Percentiles rank a stretch among this genome's conserved stretches.
phyloP scores from a whole-genome alignment of 768 basidiomycete genomes.

The Lepiota brunneoincarnata region DNA sequence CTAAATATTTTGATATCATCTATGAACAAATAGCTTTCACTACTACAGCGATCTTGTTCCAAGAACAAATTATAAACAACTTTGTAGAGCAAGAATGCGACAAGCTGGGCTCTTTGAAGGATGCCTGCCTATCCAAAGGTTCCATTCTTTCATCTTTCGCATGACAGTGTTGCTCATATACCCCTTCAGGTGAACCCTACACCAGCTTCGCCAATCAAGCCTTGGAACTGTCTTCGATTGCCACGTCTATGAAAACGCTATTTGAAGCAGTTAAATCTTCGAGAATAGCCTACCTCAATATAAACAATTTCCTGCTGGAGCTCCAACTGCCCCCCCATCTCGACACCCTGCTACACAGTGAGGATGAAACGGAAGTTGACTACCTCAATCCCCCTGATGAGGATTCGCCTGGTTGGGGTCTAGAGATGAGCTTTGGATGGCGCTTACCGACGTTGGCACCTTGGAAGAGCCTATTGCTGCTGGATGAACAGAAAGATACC shows the following conservation, averaged over 20 bases:
- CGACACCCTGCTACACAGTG: conserved; percentile 65
- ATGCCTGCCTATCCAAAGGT: conserved; percentile 69
- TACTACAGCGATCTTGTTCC: conserved; percentile 87
- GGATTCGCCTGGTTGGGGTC: conserved; percentile 57
- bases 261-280: conserved; percentile 78
- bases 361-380: conserved; percentile 57
- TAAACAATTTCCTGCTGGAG: conserved; percentile 79
- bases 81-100: conserved; percentile 87
- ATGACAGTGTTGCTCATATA: not conserved
- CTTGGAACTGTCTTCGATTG: conserved; percentile 66
- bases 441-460: conserved; percentile 71
- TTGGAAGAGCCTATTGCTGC: conserved; percentile 87
- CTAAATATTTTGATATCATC: conserved; percentile 80
- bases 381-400: conserved; percentile 49
- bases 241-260: conserved; percentile 73
- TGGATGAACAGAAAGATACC: conserved; percentile 49
- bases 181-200: conserved; percentile 55
- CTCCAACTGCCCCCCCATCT: conserved; percentile 84
- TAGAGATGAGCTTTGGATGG: conserved; percentile 71
- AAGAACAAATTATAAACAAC: conserved; percentile 83
- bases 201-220: conserved; percentile 55
- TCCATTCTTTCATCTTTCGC: not conserved
- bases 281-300: conserved; percentile 72
- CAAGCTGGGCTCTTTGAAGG: conserved; percentile 63
- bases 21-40: conserved; percentile 90